Percentiles rank a stretch among this genome's conserved stretches.
These are phyloP conservation scores for Pittosporum tobira DNA, from an alignment of 129 eudicot species.

Conservation along the genomic window DNA sequence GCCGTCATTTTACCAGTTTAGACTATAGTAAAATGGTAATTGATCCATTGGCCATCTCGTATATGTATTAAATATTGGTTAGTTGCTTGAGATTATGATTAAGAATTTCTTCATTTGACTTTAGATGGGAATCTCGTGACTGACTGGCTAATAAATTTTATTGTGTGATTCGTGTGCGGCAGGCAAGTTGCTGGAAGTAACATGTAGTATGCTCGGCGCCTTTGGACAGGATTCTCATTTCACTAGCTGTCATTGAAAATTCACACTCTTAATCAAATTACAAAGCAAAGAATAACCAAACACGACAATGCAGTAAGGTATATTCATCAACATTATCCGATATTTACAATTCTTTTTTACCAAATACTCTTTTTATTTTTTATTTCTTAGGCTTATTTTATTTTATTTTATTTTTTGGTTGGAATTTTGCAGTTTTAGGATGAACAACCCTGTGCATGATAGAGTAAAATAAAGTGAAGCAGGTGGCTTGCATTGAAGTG, in stretches of 20 bases:
- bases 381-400: slow-evolving; percentile 3
- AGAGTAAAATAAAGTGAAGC: slow-evolving; percentile 10
- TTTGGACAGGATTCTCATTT: slow-evolving; percentile 65
- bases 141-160: background rate
- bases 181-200: slow-evolving; percentile 85
- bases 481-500: slow-evolving; percentile 12
- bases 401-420: background rate
- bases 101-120: background rate
- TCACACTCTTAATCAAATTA: background rate
- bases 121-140: background rate
- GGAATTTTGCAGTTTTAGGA: slow-evolving; percentile 8
- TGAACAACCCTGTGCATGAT: slow-evolving; percentile 2
- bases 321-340: background rate
- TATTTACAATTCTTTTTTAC: background rate
- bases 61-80: too few species aligned
- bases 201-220: slow-evolving; percentile 59
- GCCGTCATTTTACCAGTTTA: too few species aligned
- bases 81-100: background rate
- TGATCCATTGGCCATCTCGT: too few species aligned
- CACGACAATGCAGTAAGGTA: slow-evolving; percentile 24
- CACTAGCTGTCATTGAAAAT: slow-evolving; percentile 39
- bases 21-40: too few species aligned
- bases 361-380: background rate
- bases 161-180: slow-evolving; percentile 8
- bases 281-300: slow-evolving; percentile 17